Percentiles rank a stretch among this genome's conserved stretches.
Evolutionary conservation across 371 early-diverging fungal species (phyloP).

Genomic region (Mortierella sp.): DNA sequence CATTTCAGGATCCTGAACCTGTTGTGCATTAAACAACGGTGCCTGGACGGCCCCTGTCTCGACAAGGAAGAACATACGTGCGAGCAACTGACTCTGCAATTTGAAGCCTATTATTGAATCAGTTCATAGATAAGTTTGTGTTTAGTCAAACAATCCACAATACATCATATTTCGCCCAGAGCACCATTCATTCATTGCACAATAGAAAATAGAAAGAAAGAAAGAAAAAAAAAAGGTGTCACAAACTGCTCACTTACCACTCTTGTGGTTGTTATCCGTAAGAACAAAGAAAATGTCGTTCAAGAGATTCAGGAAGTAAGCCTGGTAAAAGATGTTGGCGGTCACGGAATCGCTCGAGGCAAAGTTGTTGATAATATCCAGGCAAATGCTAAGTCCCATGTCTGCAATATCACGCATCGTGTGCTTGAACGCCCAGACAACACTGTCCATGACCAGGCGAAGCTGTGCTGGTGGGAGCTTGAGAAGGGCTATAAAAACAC

Average conservation of each 20-base stretch:
- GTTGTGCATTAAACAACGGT: slow-evolving; percentile 81
- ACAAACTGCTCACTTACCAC: slow-evolving; percentile 67
- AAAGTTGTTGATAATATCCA: slow-evolving; percentile 86
- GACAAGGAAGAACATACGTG: slow-evolving; percentile 88
- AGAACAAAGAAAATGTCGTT: slow-evolving; percentile 97
- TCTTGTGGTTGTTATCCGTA: slow-evolving; percentile 97
- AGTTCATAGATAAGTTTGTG: neutral
- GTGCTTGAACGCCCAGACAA: slow-evolving; percentile 99
- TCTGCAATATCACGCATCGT: slow-evolving; percentile 98
- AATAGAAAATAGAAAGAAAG: too few relatives aligned
- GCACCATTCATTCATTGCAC: neutral
- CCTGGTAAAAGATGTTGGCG: slow-evolving; percentile 89
- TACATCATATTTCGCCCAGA: too few relatives aligned
- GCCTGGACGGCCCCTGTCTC: slow-evolving; percentile 83
- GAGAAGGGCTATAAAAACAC: slow-evolving; percentile 71
- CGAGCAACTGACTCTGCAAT: slow-evolving; percentile 88
- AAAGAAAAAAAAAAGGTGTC: neutral
- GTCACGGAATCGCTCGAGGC: slow-evolving; percentile 78
- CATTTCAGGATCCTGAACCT: slow-evolving; percentile 76
- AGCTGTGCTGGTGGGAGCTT: slow-evolving; percentile 86
- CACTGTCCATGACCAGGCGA: slow-evolving; percentile 89
- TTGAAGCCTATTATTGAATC: slow-evolving; percentile 78
- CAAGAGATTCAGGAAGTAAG: slow-evolving; percentile 87
- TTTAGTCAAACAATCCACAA: neutral
- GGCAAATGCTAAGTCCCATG: slow-evolving; percentile 84